phyloP scores from a whole-genome alignment of 2,329 filamentous ascomycete genomes.

The Diaporthe citriasiana region DNA sequence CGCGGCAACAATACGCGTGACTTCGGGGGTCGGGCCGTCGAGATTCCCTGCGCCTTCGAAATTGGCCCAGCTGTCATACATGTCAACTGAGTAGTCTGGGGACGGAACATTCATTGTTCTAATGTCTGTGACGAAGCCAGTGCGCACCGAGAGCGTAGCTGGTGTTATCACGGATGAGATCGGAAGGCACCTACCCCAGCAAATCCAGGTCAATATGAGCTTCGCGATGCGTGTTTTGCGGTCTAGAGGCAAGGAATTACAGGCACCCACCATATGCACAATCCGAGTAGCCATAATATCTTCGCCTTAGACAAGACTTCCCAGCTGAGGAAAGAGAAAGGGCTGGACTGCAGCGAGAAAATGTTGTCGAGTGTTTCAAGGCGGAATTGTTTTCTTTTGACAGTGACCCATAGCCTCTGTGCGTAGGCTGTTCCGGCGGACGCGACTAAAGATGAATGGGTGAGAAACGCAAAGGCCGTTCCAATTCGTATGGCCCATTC shows the following conservation, averaged over 20 bases:
- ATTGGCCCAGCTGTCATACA: not conserved
- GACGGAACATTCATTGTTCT: not conserved
- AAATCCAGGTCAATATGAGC: not conserved
- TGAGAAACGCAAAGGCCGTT: not conserved
- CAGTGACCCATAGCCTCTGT: conserved; percentile 10
- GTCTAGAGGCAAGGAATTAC: not conserved
- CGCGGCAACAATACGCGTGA: not conserved
- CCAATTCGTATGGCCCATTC: conserved; percentile 4
- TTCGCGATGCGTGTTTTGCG: no score
- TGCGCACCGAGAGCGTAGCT: not conserved
- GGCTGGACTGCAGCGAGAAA: not conserved
- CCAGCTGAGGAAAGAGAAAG: conserved; percentile 15
- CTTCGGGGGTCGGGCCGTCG: not conserved
- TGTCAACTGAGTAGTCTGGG: not conserved
- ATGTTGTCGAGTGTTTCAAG: not conserved
- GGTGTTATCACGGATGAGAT: conserved; percentile 1
- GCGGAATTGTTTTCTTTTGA: not conserved
- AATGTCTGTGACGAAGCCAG: not conserved
- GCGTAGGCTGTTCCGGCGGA: not conserved
- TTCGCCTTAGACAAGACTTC: not conserved
- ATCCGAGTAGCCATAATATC: not conserved
- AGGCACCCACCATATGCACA: not conserved
- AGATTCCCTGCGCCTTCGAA: not conserved
- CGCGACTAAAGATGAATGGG: conserved; percentile 5
- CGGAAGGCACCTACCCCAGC: not conserved